Conservation (phyloP, 2,329 filamentous ascomycete genomes). For the Cordyceps javanica region DNA sequence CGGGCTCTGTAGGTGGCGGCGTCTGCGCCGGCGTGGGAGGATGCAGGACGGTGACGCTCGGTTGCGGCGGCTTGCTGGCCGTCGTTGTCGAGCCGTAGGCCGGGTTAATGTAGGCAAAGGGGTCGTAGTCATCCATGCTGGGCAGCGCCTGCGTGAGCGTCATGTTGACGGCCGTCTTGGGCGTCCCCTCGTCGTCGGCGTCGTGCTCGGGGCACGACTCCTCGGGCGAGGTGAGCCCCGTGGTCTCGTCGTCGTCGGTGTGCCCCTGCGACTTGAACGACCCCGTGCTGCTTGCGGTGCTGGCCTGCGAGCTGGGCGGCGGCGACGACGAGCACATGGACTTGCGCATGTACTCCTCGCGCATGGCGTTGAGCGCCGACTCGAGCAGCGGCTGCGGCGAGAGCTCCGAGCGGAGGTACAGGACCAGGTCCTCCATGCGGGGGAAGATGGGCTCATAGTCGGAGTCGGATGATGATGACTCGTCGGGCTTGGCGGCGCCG, state of each 20-base stretch:
- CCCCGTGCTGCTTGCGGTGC: neutral
- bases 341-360: conserved; percentile 14
- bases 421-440: conserved; percentile 49
- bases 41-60: conserved; percentile 24
- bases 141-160: neutral
- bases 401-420: conserved; percentile 43
- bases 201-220: neutral
- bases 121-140: conserved; percentile 39
- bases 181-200: neutral
- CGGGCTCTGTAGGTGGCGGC: conserved; percentile 26
- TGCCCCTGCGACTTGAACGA: neutral
- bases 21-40: conserved; percentile 40
- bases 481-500: neutral
- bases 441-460: conserved; percentile 42
- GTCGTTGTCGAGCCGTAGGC: conserved; percentile 14
- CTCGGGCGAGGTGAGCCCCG: neutral
- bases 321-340: neutral
- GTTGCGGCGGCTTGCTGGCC: conserved; percentile 18
- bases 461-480: conserved; percentile 7
- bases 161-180: neutral
- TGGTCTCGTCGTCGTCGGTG: neutral
- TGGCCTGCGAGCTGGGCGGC: neutral
- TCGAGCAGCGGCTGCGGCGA: conserved; percentile 37
- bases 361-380: conserved; percentile 41
- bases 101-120: conserved; percentile 34